Base-by-base conservation (phyloP, 2,329 filamentous ascomycete genomes). In the Ceratocystis colombiana region DNA sequence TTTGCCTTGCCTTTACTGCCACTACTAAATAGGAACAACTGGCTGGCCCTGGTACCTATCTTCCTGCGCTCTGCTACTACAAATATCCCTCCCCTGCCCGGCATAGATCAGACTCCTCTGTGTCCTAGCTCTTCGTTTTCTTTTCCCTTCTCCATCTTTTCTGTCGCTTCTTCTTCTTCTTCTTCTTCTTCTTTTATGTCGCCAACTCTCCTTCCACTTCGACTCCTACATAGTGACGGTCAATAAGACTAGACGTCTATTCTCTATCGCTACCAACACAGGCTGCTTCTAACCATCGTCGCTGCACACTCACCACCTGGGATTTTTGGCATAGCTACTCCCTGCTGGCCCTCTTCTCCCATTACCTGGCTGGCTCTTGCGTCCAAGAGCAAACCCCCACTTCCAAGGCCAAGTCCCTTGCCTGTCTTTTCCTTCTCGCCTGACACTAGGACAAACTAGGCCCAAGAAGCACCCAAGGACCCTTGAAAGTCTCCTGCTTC, bases 391-490 rank as follows among this genome's bases (percentile, higher is more conserved):
- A 59, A 59, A 48, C 46, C 46, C 55, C 55, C 55, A 59, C 55
- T 30, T 59, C 55, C 55, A 59, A 41, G 55, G 28, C 55, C 55
- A 59, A 59, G 55, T 59, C 55, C 55, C 55, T 59, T 59, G 55
- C 55, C 2, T 53, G 55, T 59, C 30, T 59, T 59, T 59, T 37
- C n/a, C n/a, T 20, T 37, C 55, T 59, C 28, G 55, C 28, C 55
- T 59, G 28, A n/a, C 55, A 59, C 55, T 59, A 59, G 55, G 10
- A 59, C 55, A 59, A 37, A 59, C 55, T 59, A 33, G 55, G 55
- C 17, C 55, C 55, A 33, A 15, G 48, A 53, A 53, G 48, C 22
- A 53, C 48, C 12, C 30, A 59, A 30, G 30, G 33, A 28, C 55
- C 55, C 33, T 59, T 15, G 33, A 25, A 53, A 59, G 28, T 59